phyloP scores from a whole-genome alignment of 495 filamentous ascomycete genomes.

The Evansstolkia leycettana region DNA sequence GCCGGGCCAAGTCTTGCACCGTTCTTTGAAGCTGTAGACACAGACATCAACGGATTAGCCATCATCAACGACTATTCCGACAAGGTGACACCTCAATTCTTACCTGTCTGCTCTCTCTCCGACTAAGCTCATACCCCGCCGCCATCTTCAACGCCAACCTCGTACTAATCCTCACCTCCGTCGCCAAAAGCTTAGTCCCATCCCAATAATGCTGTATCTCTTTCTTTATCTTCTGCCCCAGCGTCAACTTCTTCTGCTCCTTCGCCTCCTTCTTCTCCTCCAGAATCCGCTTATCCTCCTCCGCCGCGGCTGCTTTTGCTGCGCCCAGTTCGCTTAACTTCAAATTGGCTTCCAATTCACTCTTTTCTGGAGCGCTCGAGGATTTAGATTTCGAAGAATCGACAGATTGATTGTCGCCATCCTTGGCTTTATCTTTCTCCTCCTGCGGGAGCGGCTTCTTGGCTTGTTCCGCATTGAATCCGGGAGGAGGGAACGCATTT shows the following conservation, averaged over 20 bases:
- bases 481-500: constrained; percentile 67
- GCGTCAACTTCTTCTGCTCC: constrained; percentile 69
- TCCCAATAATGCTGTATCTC: constrained; percentile 95
- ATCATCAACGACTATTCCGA: neutral
- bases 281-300: constrained; percentile 37
- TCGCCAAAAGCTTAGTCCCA: constrained; percentile 92
- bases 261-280: constrained; percentile 69
- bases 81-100: constrained; percentile 5
- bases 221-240: constrained; percentile 86
- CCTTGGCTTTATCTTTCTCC: constrained; percentile 6
- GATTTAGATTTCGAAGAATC: constrained; percentile 14
- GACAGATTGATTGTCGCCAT: constrained; percentile 10
- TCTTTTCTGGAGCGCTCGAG: constrained; percentile 29
- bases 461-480: constrained; percentile 83
- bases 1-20: constrained; percentile 79
- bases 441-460: constrained; percentile 67
- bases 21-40: constrained; percentile 63
- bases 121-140: constrained; percentile 89
- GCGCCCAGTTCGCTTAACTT: constrained; percentile 33
- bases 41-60: neutral
- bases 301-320: constrained; percentile 28
- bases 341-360: constrained; percentile 29
- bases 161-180: constrained; percentile 85
- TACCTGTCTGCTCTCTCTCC: constrained; percentile 81
- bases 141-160: constrained; percentile 94